Evolutionary conservation across 352 stramenopile genomes (phyloP), one percentile per base, ranked within the genome.

Genomic region (Pilasporangium apinafurcum): DNA sequence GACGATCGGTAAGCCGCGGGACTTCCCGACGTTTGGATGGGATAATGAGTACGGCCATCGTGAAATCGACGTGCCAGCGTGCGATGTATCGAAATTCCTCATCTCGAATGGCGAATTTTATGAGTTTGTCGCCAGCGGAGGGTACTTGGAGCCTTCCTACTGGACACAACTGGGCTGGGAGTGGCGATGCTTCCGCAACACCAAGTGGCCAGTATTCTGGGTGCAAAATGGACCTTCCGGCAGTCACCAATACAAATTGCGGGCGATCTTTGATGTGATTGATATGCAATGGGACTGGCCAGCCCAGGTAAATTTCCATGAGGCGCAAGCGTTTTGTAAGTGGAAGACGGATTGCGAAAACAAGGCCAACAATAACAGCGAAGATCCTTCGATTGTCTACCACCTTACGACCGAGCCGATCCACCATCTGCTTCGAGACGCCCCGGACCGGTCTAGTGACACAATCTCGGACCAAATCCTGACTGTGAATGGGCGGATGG

Each of bases 11-110:
- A 98, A 98, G 56, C 85, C 88, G 2, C 59, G 75, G 1, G 75
- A 92, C 41, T 97, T 96, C 57, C 87, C 88, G 30, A 95, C 86
- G 0, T 99, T 96, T 53, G 95, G 95, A 28, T 99, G 95, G 95
- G 96, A 99, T 63, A 98, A 98, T 61, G 96, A 98, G 62, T 99
- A 98, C 65, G 96, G 96, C 26, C 62, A 77, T 45, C 79, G 89
- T 22, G 65, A 82, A 13, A 59, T 98, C 2, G 59, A 79, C 4
- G 94, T 98, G 25, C 82, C 84, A 10, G 51, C 76, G 16, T 98
- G 97, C 59, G 55, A 84, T 22, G 91, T 81, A 14, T 92, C 70
- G 43, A 83, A 96, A 55, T 86, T 95, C 53, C 85, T 98, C 51
- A 74, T 98, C 18, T 97, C 86, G 8, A 98, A 99, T 66, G 95